phyloP scores from a whole-genome alignment of 345 rosid species.

The Eucalyptus pauciflora region DNA sequence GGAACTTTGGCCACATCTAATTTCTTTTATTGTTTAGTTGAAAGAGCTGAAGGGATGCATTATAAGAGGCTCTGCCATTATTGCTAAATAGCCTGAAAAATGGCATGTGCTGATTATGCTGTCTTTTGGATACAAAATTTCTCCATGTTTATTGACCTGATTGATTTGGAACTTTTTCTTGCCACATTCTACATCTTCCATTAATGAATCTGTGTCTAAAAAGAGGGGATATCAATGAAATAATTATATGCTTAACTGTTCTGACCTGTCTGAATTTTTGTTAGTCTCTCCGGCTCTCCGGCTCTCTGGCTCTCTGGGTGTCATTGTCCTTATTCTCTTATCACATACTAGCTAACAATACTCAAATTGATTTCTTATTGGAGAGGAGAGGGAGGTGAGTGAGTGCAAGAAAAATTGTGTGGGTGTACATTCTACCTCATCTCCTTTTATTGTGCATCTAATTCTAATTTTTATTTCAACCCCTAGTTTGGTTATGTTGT shows the following conservation, averaged over 20 bases:
- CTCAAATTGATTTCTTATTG: neutral
- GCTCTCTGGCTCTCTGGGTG: neutral
- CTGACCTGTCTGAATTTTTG: neutral
- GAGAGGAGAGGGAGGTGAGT: neutral
- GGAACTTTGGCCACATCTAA: neutral
- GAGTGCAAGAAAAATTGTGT: neutral
- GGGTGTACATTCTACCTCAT: neutral
- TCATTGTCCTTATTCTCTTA: neutral
- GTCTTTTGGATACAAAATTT: neutral
- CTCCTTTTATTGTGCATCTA: neutral
- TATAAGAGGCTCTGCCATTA: neutral
- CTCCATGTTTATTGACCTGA: neutral
- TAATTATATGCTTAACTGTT: neutral
- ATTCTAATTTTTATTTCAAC: neutral
- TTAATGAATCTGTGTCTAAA: neutral
- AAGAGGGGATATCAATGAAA: neutral
- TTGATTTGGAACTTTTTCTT: neutral
- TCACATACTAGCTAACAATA: neutral
- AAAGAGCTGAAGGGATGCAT: neutral
- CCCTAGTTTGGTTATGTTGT: neutral
- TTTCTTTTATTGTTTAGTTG: neutral
- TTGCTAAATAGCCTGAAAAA: neutral
- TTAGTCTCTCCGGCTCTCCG: neutral
- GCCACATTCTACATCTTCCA: neutral
- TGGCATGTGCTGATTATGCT: neutral